phyloP scores from a whole-genome alignment of 139 green algal genomes.

The Closterium sp. region DNA sequence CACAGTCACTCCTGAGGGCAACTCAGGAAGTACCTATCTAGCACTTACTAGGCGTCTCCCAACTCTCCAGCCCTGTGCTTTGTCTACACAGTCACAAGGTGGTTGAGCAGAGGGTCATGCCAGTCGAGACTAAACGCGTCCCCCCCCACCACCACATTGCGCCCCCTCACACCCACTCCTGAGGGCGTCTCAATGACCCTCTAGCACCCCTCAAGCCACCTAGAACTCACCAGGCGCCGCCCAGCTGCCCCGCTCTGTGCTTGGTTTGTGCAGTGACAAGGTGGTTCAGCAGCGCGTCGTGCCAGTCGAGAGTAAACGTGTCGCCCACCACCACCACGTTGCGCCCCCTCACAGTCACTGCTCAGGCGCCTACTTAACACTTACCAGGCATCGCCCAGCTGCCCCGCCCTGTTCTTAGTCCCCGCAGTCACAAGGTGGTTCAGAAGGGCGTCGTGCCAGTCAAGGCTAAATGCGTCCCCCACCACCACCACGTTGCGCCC shows the following conservation, averaged over 20 bases:
- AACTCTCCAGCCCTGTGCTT: too few species aligned
- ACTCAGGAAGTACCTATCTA: too few species aligned
- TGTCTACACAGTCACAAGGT: not conserved
- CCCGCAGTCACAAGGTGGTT: slow-evolving; percentile 19
- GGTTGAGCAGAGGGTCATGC: slow-evolving; percentile 10
- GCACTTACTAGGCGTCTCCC: slow-evolving; percentile 1
- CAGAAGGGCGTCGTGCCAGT: slow-evolving; percentile 4
- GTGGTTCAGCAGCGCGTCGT: slow-evolving; percentile 17
- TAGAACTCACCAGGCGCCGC: not conserved
- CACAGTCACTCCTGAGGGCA: too few species aligned
- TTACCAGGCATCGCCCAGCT: too few species aligned
- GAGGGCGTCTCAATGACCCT: too few species aligned
- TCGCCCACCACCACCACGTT: slow-evolving; percentile 28
- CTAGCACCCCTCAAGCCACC: too few species aligned
- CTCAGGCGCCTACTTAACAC: too few species aligned
- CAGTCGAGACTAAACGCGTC: slow-evolving; percentile 1
- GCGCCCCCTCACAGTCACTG: not conserved
- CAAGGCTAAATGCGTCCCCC: not conserved
- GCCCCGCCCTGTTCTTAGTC: too few species aligned
- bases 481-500: slow-evolving; percentile 21
- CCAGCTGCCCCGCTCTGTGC: too few species aligned
- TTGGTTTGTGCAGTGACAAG: not conserved
- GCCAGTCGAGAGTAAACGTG: not conserved
- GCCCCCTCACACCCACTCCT: too few species aligned
- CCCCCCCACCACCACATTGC: slow-evolving; percentile 16